phyloP scores from a whole-genome alignment of 176 grass and related monocot genomes.

The Rhynchospora pubera region DNA sequence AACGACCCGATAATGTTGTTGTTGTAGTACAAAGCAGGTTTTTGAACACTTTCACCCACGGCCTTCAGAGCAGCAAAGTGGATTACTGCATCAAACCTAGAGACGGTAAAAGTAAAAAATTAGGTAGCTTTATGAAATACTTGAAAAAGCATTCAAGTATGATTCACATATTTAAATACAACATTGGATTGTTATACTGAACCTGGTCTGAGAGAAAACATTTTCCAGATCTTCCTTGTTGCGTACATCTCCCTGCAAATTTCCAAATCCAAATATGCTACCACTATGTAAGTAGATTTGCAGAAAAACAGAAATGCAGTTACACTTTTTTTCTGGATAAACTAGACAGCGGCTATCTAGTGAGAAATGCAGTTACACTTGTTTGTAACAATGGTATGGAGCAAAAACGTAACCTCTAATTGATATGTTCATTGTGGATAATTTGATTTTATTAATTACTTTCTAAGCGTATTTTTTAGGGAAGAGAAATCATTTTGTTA shows the following conservation, averaged over 20 bases:
- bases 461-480: neutral
- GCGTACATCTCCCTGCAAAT: conserved; percentile 55
- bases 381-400: neutral
- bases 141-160: neutral
- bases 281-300: neutral
- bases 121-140: neutral
- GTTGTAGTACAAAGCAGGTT: conserved; percentile 59
- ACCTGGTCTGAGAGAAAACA: conserved; percentile 47
- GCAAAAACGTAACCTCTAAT: neutral
- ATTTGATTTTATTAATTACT: neutral
- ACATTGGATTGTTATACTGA: neutral
- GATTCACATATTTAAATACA: neutral
- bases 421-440: neutral
- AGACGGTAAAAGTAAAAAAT: neutral
- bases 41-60: conserved; percentile 73
- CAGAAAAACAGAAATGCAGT: too few species aligned
- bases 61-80: conserved; percentile 84
- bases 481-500: neutral
- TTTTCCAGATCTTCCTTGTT: conserved; percentile 57
- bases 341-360: too few species aligned
- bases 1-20: conserved; percentile 78
- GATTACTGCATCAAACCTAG: conserved; percentile 76
- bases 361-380: too few species aligned
- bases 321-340: too few species aligned
- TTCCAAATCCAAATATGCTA: neutral